Conservation (phyloP, 75 land plant species). For the Sequoia sempervirens region DNA sequence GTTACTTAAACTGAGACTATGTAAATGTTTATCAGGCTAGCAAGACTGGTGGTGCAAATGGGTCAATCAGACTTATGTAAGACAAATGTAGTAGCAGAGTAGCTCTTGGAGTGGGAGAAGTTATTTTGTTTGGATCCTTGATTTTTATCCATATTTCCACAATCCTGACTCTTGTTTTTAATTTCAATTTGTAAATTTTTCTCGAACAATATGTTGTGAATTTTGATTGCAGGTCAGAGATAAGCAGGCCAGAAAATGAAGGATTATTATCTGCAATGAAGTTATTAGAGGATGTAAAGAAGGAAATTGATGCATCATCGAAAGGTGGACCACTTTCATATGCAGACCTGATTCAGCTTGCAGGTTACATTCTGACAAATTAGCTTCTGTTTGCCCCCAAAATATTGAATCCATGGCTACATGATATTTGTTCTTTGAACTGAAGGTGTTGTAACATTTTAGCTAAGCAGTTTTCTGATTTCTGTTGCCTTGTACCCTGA, state of each 20-base stretch:
- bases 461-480: neutral
- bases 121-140: neutral
- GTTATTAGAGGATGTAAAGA: slow-evolving; percentile 69
- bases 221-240: slow-evolving; percentile 68
- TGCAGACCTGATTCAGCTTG: slow-evolving; percentile 84
- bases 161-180: neutral
- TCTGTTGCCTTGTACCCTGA: neutral
- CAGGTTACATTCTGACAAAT: slow-evolving; percentile 43
- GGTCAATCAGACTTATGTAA: slow-evolving; percentile 84
- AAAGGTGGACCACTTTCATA: slow-evolving; percentile 88
- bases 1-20: neutral
- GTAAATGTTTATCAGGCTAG: slow-evolving; percentile 50
- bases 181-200: neutral
- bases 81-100: neutral
- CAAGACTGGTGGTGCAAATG: slow-evolving; percentile 97
- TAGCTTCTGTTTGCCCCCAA: neutral
- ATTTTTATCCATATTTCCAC: neutral
- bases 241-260: slow-evolving; percentile 86
- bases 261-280: slow-evolving; percentile 67
- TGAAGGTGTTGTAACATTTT: neutral
- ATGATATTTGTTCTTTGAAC: neutral
- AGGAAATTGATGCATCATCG: slow-evolving; percentile 78
- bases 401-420: neutral
- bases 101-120: neutral
- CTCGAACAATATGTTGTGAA: neutral